Percentiles rank a stretch among this genome's conserved stretches.
phyloP scores from a whole-genome alignment of 1,139 yeast genomes.

The Insectozyma bohioensis region DNA sequence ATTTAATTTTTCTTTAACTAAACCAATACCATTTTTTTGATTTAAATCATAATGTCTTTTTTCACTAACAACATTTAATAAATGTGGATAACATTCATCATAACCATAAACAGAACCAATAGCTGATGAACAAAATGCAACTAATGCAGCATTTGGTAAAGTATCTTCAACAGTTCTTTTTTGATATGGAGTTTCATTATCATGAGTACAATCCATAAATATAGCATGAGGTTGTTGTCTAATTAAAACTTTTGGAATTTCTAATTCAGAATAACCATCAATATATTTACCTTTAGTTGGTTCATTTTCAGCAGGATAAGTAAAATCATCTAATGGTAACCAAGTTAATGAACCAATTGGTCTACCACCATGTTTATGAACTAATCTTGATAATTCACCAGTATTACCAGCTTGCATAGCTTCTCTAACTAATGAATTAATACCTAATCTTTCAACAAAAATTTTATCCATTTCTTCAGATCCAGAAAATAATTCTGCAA shows the following conservation, averaged over 20 bases:
- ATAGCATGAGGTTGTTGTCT: conserved; percentile 84
- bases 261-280: conserved; percentile 54
- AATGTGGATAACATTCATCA: conserved; percentile 85
- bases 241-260: conserved; percentile 63
- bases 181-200: conserved; percentile 85
- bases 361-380: conserved; percentile 91
- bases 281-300: conserved; percentile 30
- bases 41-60: conserved; percentile 59
- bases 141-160: conserved; percentile 90
- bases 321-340: conserved; percentile 69
- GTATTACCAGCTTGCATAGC: conserved; percentile 97
- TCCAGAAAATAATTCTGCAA: conserved; percentile 93
- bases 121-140: conserved; percentile 90
- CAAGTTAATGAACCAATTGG: conserved; percentile 90
- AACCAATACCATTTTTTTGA: conserved; percentile 65
- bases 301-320: conserved; percentile 57
- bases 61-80: conserved; percentile 83
- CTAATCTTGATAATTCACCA: conserved; percentile 79
- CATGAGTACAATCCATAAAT: conserved; percentile 98
- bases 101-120: conserved; percentile 94
- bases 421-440: conserved; percentile 85
- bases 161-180: conserved; percentile 94
- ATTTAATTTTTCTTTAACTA: conserved; percentile 62
- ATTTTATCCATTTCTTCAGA: conserved; percentile 87
- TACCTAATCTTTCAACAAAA: conserved; percentile 87